phyloP scores from a whole-genome alignment of 164 flowering plant genomes.

The Aristolochia fimbriata region DNA sequence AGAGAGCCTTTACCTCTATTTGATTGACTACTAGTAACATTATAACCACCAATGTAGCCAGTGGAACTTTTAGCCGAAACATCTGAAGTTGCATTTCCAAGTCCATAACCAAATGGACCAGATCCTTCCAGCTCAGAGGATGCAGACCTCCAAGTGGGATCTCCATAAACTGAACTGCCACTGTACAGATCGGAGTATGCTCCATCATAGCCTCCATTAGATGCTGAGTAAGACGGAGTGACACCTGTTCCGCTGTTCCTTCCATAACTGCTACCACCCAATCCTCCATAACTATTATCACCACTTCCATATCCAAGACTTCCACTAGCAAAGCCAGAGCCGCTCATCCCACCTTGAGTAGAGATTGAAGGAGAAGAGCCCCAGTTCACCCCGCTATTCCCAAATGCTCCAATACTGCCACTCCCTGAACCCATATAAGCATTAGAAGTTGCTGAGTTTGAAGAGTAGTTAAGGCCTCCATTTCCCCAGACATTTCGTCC shows the following conservation, averaged over 20 bases:
- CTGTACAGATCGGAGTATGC: conserved; percentile 42
- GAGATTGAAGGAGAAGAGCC: conserved; percentile 37
- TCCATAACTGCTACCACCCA: conserved; percentile 47
- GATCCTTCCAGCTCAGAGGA: conserved; percentile 45
- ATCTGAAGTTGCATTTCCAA: conserved; percentile 43
- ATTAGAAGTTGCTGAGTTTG: conserved; percentile 37
- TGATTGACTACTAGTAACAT: conserved; percentile 48
- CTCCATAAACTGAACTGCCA: conserved; percentile 49
- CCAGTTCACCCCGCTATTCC: conserved; percentile 39
- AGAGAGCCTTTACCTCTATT: conserved; percentile 42
- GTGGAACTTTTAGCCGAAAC: conserved; percentile 36
- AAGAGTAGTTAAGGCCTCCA: conserved; percentile 47
- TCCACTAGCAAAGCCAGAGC: conserved; percentile 22
- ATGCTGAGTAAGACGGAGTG: conserved; percentile 25
- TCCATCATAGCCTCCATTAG: conserved; percentile 50
- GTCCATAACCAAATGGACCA: conserved; percentile 51
- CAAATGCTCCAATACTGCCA: conserved; percentile 43
- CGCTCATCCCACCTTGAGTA: conserved; percentile 41
- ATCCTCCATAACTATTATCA: conserved; percentile 32
- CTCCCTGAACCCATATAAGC: conserved; percentile 45
- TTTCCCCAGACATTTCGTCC: conserved; percentile 67
- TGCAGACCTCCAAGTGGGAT: conserved; percentile 59
- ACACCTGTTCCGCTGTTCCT: conserved; percentile 37
- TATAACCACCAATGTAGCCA: conserved; percentile 40
- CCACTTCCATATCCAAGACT: conserved; percentile 48